Evolutionary conservation across 2,329 filamentous ascomycete species (phyloP).

Genomic region (Claviceps sp.): DNA sequence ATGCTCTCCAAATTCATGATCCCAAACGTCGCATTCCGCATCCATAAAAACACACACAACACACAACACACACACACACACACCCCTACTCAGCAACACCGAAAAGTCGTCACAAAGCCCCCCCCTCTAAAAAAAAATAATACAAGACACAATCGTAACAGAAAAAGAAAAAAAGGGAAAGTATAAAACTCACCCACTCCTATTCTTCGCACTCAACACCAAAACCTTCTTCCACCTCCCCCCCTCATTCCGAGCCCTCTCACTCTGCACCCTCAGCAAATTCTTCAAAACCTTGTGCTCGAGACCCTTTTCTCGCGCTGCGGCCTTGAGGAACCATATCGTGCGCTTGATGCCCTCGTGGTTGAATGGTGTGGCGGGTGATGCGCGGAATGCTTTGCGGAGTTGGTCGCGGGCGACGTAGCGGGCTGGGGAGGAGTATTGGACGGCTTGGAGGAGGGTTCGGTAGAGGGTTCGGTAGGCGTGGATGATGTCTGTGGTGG

Average conservation of each 20-base stretch:
- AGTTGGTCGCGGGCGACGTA: conserved; percentile 47
- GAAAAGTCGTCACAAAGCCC: no score
- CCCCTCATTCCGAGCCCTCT: conserved; percentile 5
- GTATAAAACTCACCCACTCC: conserved; percentile 13
- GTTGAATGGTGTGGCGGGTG: conserved; percentile 24
- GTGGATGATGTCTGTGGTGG: conserved; percentile 34
- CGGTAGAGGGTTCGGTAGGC: conserved; percentile 62
- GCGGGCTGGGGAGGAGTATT: conserved; percentile 56
- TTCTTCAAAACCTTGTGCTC: conserved; percentile 65
- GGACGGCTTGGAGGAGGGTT: conserved; percentile 53
- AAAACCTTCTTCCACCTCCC: conserved; percentile 11
- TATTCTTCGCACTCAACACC: conserved; percentile 11
- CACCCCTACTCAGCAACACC: no score
- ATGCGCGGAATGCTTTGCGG: conserved; percentile 40
- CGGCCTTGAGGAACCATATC: conserved; percentile 54
- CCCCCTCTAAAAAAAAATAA: neutral
- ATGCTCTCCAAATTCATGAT: no score
- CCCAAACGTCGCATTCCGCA: no score
- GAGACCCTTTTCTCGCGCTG: conserved; percentile 46
- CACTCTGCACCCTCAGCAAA: conserved; percentile 30
- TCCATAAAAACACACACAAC: no score
- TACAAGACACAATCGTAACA: no score
- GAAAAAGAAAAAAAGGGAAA: neutral
- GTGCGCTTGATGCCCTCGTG: conserved; percentile 46
- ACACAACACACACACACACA: no score